Conservation (phyloP, 225 moss, liverwort and hornwort species). For the Thuidium tamariscinum region DNA sequence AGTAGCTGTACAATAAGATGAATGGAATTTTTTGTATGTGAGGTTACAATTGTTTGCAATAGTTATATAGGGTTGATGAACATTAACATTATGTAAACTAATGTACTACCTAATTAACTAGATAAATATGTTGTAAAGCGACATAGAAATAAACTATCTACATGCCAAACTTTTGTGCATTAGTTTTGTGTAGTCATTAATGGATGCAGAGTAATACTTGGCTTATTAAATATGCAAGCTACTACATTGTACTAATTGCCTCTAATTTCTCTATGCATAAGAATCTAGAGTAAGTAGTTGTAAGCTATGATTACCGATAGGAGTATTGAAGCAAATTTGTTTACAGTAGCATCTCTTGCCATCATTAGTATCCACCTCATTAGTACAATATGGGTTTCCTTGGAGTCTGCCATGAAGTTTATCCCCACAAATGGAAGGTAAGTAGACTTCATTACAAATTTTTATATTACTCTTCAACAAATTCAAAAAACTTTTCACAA, state of each 20-base stretch:
- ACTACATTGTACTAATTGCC: rapidly evolving
- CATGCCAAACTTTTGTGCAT: rapidly evolving
- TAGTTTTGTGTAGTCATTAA: background rate
- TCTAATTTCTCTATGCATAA: too few species aligned
- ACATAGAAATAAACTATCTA: background rate
- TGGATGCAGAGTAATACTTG: background rate
- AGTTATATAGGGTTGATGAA: background rate
- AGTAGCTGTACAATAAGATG: background rate
- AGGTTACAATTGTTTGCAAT: too few species aligned
- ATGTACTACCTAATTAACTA: too few species aligned
- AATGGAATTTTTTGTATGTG: background rate
- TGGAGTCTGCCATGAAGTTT: background rate
- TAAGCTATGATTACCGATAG: background rate
- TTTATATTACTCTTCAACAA: too few species aligned
- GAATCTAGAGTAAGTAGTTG: rapidly evolving
- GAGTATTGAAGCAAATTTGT: background rate
- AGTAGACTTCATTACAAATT: background rate
- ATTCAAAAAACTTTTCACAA: rapidly evolving
- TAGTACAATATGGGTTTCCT: background rate
- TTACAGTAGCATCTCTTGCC: background rate
- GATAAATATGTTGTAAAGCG: background rate
- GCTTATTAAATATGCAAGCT: rapidly evolving
- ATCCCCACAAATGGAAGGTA: background rate
- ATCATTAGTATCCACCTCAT: background rate
- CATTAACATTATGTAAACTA: background rate